A percentile compares a stretch with the other conserved stretches of the same genome.
Evolutionary conservation across 75 land plant genomes (phyloP).

Genomic region (Selaginella tamariscina): DNA sequence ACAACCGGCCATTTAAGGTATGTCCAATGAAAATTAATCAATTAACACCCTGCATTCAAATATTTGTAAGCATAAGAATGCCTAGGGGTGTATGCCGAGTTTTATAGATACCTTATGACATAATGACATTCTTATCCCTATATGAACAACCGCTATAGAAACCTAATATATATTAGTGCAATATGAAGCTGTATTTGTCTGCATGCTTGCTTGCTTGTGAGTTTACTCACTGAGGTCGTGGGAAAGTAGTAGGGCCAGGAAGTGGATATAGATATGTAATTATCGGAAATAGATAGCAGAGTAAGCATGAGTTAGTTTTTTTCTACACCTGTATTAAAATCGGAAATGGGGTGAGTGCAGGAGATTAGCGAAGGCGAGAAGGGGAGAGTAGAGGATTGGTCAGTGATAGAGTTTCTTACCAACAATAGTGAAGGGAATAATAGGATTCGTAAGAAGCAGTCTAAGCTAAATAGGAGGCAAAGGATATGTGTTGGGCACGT

Average conservation of each 20-base stretch:
- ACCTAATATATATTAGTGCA: neutral
- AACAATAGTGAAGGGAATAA: slow-evolving; percentile 12
- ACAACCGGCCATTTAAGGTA: neutral
- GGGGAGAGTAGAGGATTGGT: slow-evolving; percentile 11
- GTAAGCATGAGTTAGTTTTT: neutral
- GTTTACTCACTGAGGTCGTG: neutral
- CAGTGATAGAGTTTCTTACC: neutral
- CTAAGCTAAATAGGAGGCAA: slow-evolving; percentile 23
- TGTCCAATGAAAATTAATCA: neutral
- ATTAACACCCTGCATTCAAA: neutral
- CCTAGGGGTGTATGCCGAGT: neutral
- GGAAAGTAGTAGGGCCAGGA: neutral
- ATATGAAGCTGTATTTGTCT: neutral
- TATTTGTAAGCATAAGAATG: neutral
- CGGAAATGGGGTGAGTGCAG: neutral
- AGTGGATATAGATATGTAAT: no score
- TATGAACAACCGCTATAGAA: neutral
- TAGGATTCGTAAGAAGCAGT: slow-evolving; percentile 20
- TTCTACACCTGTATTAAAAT: neutral
- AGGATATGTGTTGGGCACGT: slow-evolving; percentile 30
- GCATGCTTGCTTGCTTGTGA: neutral
- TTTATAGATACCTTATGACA: neutral
- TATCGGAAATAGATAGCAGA: no score
- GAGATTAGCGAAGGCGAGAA: neutral
- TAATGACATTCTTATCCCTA: neutral